Conservation (phyloP, 345 rosid genomes). For the Populus tremula region DNA sequence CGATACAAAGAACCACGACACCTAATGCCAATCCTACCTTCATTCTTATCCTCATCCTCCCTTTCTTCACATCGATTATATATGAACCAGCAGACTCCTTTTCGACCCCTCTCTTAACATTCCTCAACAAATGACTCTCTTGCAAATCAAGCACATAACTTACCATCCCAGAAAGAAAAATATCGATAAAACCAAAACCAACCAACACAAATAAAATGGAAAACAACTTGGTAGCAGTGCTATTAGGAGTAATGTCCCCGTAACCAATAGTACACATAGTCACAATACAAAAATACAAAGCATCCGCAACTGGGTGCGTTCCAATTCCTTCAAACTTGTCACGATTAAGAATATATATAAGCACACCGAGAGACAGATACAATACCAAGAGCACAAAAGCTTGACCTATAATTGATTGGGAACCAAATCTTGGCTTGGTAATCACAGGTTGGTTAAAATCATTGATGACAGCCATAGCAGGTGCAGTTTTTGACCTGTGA, state of each 20-base stretch:
- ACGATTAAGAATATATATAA: constrained; percentile 62
- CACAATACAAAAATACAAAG: constrained; percentile 80
- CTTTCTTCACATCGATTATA: constrained; percentile 80
- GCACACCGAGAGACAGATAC: constrained; percentile 66
- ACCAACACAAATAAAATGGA: constrained; percentile 80
- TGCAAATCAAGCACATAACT: constrained; percentile 83
- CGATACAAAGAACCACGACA: constrained; percentile 79
- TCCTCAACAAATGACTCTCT: constrained; percentile 66
- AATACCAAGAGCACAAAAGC: constrained; percentile 49
- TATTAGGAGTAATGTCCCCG: constrained; percentile 81
- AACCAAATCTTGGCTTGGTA: constrained; percentile 46
- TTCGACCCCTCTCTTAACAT: constrained; percentile 42
- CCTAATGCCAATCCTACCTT: constrained; percentile 90
- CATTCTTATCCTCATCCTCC: constrained; percentile 94
- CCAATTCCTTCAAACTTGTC: constrained; percentile 42
- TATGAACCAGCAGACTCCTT: constrained; percentile 43
- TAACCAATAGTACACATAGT: constrained; percentile 97
- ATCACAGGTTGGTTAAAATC: constrained; percentile 31
- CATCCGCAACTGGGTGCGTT: constrained; percentile 91
- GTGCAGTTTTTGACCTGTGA: constrained; percentile 81
- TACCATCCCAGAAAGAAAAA: constrained; percentile 78
- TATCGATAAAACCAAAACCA: constrained; percentile 79
- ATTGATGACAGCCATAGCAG: constrained; percentile 72
- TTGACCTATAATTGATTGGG: constrained; percentile 57
- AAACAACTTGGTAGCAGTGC: constrained; percentile 60